Conservation (phyloP, 1,284 basidiomycete genomes). For the Fomitopsis pinicola region DNA sequence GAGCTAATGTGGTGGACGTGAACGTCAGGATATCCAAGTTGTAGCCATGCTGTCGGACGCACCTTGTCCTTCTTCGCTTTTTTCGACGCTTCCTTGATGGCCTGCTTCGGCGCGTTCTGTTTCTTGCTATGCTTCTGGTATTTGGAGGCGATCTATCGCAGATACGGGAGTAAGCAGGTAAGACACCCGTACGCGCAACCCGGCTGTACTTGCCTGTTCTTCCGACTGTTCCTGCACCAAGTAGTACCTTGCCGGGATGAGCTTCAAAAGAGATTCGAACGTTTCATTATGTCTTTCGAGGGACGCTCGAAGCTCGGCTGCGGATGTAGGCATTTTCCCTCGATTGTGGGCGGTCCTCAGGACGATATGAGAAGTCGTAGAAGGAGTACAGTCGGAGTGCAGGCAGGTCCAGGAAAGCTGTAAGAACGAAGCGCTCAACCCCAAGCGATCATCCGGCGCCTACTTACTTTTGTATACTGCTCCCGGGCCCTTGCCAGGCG, state of each 20-base stretch:
- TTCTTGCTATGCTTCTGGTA: slow-evolving; percentile 91
- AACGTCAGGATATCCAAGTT: not conserved
- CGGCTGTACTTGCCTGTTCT: slow-evolving; percentile 47
- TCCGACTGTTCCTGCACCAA: slow-evolving; percentile 66
- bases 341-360: too few relatives aligned
- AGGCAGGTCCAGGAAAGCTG: too few relatives aligned
- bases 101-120: slow-evolving; percentile 76
- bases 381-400: too few relatives aligned
- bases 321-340: slow-evolving; percentile 43
- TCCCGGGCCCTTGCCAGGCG: too few relatives aligned
- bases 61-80: slow-evolving; percentile 86
- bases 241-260: slow-evolving; percentile 89
- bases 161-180: not conserved
- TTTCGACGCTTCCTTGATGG: slow-evolving; percentile 81
- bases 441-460: too few relatives aligned
- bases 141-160: slow-evolving; percentile 51
- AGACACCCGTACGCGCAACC: not conserved
- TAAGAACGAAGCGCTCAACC: too few relatives aligned
- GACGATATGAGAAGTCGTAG: too few relatives aligned
- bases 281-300: slow-evolving; percentile 79
- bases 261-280: slow-evolving; percentile 75
- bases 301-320: slow-evolving; percentile 54
- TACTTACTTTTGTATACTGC: too few relatives aligned
- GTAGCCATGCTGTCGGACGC: slow-evolving; percentile 13
- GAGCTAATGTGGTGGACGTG: slow-evolving; percentile 46